Base-by-base conservation (phyloP, 805 yeast species). In the Nakazawaea pomicola region DNA sequence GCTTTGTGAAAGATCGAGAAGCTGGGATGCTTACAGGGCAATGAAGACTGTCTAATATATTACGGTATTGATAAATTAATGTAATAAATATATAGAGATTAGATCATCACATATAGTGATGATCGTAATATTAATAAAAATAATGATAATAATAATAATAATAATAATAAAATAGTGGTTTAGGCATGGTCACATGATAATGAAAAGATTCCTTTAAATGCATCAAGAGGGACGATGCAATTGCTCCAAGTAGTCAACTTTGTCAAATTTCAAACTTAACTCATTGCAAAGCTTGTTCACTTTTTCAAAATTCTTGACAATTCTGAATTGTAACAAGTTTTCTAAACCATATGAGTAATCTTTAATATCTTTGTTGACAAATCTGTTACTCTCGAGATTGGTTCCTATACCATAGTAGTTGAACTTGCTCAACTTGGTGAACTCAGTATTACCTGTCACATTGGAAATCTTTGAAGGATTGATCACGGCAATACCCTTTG, bases 351-450 rank as follows among this genome's bases (percentile, higher is more conserved):
- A 41, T 14, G 37, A 19, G 14, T 36, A 41, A 28, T 41, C 44
- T 29, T 36, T 36, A 24, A 41, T 20, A 24, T 41, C 44, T 12
- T 4, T 23, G 24, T 41, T 41, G 29, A 41, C 27, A 16, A 41
- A 20, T 9, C 20, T 29, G 6, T 20, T 16, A 11, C 33, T 12
- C 10, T 19, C 16, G n/a, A 9, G 16, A 30, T 40, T 40, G 24
- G 36, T 36, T 19, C 44, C 44, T 16, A 36, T 41, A 8, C 44
- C 44, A 20, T 41, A 41, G 27, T 29, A 41, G 18, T 41, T 41
- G 18, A 41, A 41, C 14, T 27, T 36, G 28, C n/a, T 36, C 29
- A 41, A 36, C 23, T 41, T 41, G 27, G 38, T 33, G 29, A 33
- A 33, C 15, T 33, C 41, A 4, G 45, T 33, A 28, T 38, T 42